Evolutionary conservation across 225 moss, liverwort and hornwort genomes (phyloP).

Genomic region (Polytrichum formosum): DNA sequence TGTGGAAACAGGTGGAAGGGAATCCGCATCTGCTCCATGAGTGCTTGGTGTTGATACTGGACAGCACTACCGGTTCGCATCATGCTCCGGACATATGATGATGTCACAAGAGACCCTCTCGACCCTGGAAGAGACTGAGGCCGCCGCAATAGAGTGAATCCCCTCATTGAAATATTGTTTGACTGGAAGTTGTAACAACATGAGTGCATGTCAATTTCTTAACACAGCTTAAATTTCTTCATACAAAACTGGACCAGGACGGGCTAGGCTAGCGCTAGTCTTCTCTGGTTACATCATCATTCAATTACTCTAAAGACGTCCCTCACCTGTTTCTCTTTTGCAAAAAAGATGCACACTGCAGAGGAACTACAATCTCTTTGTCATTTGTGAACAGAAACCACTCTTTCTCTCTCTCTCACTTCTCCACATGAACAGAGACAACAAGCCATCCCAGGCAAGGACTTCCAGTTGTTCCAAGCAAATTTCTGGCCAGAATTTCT

Average conservation of each 20-base stretch:
- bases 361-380: neutral
- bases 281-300: neutral
- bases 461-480: neutral
- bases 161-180: no score
- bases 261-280: no score
- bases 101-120: slow-evolving; percentile 34
- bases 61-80: slow-evolving; percentile 27
- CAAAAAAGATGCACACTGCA: neutral
- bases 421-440: no score
- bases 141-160: slow-evolving; percentile 34
- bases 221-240: no score
- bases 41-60: slow-evolving; percentile 37
- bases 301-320: neutral
- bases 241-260: no score
- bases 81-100: slow-evolving; percentile 28
- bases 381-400: neutral
- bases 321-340: neutral
- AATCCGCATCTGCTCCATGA: slow-evolving; percentile 39
- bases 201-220: no score
- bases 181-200: no score
- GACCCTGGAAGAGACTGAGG: slow-evolving; percentile 33
- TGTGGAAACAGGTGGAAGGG: slow-evolving; percentile 36
- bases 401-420: neutral
- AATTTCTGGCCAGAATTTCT: neutral
- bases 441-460: neutral